Base-by-base conservation (phyloP, 768 basidiomycete species). In the Megacollybia marginata region DNA sequence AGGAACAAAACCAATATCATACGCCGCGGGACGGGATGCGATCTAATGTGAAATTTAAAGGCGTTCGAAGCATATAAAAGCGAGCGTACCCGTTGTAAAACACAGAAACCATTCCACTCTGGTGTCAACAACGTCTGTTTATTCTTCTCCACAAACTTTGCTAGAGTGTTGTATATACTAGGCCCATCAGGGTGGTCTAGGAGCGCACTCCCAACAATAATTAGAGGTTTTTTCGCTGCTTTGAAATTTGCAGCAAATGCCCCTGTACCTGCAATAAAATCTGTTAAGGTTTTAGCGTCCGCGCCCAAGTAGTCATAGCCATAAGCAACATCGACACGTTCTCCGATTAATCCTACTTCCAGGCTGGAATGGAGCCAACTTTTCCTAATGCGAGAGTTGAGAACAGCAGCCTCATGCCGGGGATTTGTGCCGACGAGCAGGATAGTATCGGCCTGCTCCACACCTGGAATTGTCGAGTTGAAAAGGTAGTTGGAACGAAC, bases 341-440 rank as follows among this genome's bases (percentile, higher is more conserved):
- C 88, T 28, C 96, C 96, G 51, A 99, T 82, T 33, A 95, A 66
- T 36, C 88, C 96, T 33, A 96, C 77, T 59, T 97, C 90, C 32
- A 94, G 75, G 43, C 82, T 78, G 6, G 83, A 83, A 62, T 94
- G 86, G 55, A 99, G 63, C 89, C 92, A 99, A 58, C 82, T 86
- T 75, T 92, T 94, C 58, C 96, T 81, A 59, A 99, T 91, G 54
- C 96, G 90, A 20, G 94, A 92, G 75, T 98, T 99, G 56, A 98
- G 75, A 49, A 97, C 94, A 18, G 96, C 88, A 5, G 93, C 96
- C 67, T 99, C 96, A 63, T 97, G 94, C 16, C 96, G 78, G 9
- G 95, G 95, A 69, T 98, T 96, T 40, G 93, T 96, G 50, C 95
- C 96, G 57, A 98, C 82, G 28, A 99, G 80, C 8, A 98, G 80